These are phyloP conservation scores for Talaromyces sp. DNA, from an alignment of 2,329 filamentous ascomycete species.

Conservation along the genomic window DNA sequence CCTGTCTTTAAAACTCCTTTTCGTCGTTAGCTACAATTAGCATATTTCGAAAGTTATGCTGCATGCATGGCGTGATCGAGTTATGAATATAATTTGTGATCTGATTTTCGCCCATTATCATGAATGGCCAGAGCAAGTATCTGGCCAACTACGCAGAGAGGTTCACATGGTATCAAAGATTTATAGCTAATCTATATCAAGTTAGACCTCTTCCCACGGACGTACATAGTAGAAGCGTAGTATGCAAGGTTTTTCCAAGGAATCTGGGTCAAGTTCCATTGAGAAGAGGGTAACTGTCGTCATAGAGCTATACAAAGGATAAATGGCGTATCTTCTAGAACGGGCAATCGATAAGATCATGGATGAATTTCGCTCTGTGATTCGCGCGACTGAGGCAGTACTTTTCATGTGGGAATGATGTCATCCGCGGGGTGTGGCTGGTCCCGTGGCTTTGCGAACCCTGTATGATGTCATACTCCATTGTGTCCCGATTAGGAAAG, in stretches of 20 bases:
- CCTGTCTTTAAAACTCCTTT: constrained; percentile 14
- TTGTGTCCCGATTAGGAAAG: neutral
- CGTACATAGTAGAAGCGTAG: neutral
- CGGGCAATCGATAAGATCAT: neutral
- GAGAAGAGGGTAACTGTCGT: neutral
- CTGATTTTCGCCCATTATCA: neutral
- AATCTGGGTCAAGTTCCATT: neutral
- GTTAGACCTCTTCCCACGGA: neutral
- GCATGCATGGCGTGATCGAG: neutral
- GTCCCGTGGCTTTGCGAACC: neutral
- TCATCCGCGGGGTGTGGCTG: neutral
- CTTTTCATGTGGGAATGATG: neutral
- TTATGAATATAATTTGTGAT: neutral
- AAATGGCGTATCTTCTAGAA: neutral
- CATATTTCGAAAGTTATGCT: neutral
- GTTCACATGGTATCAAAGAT: neutral
- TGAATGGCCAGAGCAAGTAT: neutral
- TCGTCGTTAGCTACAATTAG: neutral
- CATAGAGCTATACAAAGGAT: neutral
- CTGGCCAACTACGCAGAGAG: neutral
- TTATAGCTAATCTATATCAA: neutral
- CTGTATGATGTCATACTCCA: constrained; percentile 10
- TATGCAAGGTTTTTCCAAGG: neutral
- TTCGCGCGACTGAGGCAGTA: neutral
- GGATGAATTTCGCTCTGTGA: neutral